Percentiles rank a stretch among this genome's conserved stretches.
Conservation (phyloP, 2,329 filamentous ascomycete genomes). For the Calonectria honghensis region DNA sequence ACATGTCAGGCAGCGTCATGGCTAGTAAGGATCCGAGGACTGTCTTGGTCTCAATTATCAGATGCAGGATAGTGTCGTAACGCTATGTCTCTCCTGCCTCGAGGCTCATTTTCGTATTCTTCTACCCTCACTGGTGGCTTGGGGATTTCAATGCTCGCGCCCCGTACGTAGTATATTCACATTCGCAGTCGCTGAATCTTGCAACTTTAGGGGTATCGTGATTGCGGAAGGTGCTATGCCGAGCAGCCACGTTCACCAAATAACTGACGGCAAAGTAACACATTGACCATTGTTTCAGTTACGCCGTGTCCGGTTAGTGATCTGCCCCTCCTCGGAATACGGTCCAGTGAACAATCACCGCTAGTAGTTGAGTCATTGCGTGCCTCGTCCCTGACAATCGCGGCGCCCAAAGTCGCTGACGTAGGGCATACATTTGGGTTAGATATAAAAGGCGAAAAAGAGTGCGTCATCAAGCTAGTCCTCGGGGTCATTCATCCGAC, state of each 20-base stretch:
- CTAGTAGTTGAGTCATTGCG: background rate
- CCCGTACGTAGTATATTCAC: too few relatives aligned
- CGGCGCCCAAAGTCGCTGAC: background rate
- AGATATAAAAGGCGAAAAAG: background rate
- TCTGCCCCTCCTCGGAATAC: background rate
- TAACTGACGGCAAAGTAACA: background rate
- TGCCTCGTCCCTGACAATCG: background rate
- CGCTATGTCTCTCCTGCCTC: background rate
- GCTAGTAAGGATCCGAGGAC: too few relatives aligned
- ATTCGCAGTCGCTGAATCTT: background rate
- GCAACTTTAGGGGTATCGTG: background rate
- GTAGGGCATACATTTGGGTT: too few relatives aligned
- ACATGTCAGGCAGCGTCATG: background rate
- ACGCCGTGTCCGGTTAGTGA: background rate
- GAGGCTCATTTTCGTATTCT: background rate
- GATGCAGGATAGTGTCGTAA: background rate
- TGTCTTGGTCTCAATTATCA: background rate
- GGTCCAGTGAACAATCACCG: background rate
- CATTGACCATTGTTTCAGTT: slow-evolving; percentile 4
- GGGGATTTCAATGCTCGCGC: background rate
- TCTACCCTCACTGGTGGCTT: background rate
- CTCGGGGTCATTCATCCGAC: background rate
- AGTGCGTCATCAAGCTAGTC: background rate
- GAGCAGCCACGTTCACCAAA: background rate
- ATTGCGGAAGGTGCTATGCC: background rate